Evolutionary conservation across 2,329 filamentous ascomycete genomes (phyloP).

Genomic region (Seiridium cupressi): DNA sequence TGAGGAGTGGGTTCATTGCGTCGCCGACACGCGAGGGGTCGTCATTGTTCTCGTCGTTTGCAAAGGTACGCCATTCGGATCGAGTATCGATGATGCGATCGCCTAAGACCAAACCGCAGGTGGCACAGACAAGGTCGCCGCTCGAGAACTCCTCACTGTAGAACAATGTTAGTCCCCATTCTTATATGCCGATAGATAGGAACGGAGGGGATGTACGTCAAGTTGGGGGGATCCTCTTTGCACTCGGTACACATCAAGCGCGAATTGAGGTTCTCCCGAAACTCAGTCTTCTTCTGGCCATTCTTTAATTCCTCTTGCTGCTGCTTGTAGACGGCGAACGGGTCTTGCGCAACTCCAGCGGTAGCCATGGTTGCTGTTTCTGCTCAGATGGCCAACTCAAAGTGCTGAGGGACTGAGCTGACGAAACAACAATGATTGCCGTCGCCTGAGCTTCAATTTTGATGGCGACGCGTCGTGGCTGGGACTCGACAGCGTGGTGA

Average conservation of each 20-base stretch:
- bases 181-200: background rate
- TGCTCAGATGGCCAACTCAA: background rate
- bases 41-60: slow-evolving; percentile 94
- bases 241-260: slow-evolving; percentile 87
- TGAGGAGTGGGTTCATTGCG: slow-evolving; percentile 82
- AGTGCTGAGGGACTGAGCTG: background rate
- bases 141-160: slow-evolving; percentile 83
- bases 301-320: slow-evolving; percentile 21
- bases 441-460: background rate
- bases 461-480: background rate
- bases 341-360: slow-evolving; percentile 34
- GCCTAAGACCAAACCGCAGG: slow-evolving; percentile 86
- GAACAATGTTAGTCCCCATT: background rate
- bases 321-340: slow-evolving; percentile 38
- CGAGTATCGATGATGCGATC: slow-evolving; percentile 92
- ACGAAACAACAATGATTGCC: background rate
- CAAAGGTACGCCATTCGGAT: slow-evolving; percentile 98
- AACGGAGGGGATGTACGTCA: slow-evolving; percentile 32
- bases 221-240: slow-evolving; percentile 84
- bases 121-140: slow-evolving; percentile 88
- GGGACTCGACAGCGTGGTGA: background rate
- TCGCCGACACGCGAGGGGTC: slow-evolving; percentile 98
- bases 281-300: slow-evolving; percentile 31
- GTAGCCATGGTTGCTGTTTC: background rate
- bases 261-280: slow-evolving; percentile 83